Percentiles rank a stretch among this genome's conserved stretches.
These are phyloP conservation scores for Ganoderma multipileum DNA, from an alignment of 1,284 basidiomycete genomes.

Conservation along the genomic window DNA sequence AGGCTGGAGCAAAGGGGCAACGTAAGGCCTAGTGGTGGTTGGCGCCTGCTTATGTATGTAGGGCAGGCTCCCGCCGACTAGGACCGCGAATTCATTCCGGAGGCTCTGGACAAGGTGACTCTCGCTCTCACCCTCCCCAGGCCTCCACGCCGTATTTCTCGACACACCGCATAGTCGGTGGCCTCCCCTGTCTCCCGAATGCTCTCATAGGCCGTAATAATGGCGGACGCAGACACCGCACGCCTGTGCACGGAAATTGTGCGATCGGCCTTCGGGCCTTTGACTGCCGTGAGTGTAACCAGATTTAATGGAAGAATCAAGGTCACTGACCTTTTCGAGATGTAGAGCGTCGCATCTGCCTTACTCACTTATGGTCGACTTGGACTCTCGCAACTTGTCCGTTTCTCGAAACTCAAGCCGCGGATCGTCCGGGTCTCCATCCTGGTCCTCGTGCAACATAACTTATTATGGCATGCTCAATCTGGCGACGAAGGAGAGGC, in stretches of 20 bases:
- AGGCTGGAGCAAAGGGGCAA: neutral
- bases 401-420: constrained; percentile 70
- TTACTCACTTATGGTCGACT: constrained; percentile 89
- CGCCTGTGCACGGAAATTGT: constrained; percentile 80
- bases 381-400: constrained; percentile 73
- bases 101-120: neutral
- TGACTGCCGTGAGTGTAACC: constrained; percentile 70
- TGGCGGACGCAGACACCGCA: constrained; percentile 77
- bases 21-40: neutral
- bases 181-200: constrained; percentile 5
- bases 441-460: constrained; percentile 91
- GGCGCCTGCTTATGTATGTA: neutral
- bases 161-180: neutral
- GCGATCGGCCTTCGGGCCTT: constrained; percentile 79
- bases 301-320: neutral
- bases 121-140: neutral
- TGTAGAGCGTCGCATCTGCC: constrained; percentile 79
- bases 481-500: constrained; percentile 79
- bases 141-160: neutral
- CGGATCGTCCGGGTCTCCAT: constrained; percentile 77
- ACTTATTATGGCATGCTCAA: constrained; percentile 85
- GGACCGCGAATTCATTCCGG: neutral
- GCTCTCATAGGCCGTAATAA: constrained; percentile 36
- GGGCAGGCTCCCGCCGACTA: constrained; percentile 25
- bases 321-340: neutral